Evolutionary conservation across 108 stramenopile genomes (phyloP), one percentile per base, ranked within the genome.

Genomic region (Cyclotella distinguenda): DNA sequence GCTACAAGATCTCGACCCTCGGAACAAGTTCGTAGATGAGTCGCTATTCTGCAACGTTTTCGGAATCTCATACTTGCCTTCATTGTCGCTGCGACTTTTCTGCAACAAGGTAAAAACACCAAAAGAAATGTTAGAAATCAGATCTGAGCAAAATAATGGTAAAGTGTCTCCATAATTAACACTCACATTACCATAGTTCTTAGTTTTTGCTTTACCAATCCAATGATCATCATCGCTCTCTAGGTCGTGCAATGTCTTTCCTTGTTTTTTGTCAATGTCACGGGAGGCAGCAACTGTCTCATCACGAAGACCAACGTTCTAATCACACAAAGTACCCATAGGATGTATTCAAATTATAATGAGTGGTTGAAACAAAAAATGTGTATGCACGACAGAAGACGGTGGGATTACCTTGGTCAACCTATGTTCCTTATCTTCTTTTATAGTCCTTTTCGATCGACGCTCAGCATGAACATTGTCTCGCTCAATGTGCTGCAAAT

Each of bases 1-100:
- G 46, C 43, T 31, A 35, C 66, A 53, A 2, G 72, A 66, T 35
- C 60, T 74, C 31, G 70, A 47, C 25, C 43, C 27, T 10, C 72
- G 64, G 33, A 12, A 16, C 36, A 25, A 45, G 33, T 62, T 62
- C 2, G 32, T 13, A 48, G 44, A 47, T 4, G 40, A 25, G 42
- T 38, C 25, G 26, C 44, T 68, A n/a, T 43, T 66, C 9, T 34
- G 15, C 18, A 26, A 21, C 46, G 57, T 68, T 23, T 57, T 56
- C 26, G 35, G 51, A 18, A 6, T 51, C 2, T 70, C 68, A 23
- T 49, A 48, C 36, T 51, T 70, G 7, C 39, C 60, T 21, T 22
- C 25, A 16, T 44, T 61, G 18, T 40, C 64, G 25, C 45, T 54
- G 9, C 43, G 27, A 26, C 25, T 60, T 54, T 66, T 42, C 64